Evolutionary conservation across 1,284 basidiomycete species (phyloP).

Genomic region (Cryptococcus amylolentus): DNA sequence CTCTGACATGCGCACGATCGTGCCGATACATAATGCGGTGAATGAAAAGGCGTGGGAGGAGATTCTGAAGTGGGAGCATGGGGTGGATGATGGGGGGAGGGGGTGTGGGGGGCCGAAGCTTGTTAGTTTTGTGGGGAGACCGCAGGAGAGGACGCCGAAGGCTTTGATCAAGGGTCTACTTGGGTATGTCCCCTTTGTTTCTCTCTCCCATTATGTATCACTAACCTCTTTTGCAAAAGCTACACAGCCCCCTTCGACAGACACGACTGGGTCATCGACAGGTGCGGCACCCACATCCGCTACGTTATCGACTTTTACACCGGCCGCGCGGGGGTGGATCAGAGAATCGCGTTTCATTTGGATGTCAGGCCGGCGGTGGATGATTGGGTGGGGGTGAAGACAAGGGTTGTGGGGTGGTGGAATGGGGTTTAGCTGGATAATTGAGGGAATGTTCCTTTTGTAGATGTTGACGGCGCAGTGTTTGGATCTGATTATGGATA

Average conservation of each 20-base stretch:
- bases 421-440: slow-evolving; percentile 4
- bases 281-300: slow-evolving; percentile 79
- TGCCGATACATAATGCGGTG: slow-evolving; percentile 98
- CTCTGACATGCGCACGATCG: slow-evolving; percentile 88
- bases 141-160: slow-evolving; percentile 62
- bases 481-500: too few species aligned
- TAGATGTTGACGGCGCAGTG: too few species aligned
- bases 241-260: slow-evolving; percentile 94
- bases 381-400: slow-evolving; percentile 79
- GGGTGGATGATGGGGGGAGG: slow-evolving; percentile 63
- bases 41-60: slow-evolving; percentile 95
- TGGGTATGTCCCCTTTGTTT: slow-evolving; percentile 61
- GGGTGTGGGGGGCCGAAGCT: slow-evolving; percentile 65
- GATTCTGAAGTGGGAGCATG: slow-evolving; percentile 83
- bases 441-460: too few species aligned
- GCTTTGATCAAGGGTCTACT: slow-evolving; percentile 77
- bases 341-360: slow-evolving; percentile 70
- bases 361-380: slow-evolving; percentile 93
- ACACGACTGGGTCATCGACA: slow-evolving; percentile 95
- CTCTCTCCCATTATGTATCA: not conserved
- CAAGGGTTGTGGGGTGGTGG: slow-evolving; percentile 54
- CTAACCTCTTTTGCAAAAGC: slow-evolving; percentile 49
- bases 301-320: slow-evolving; percentile 99
- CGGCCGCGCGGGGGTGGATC: slow-evolving; percentile 59
- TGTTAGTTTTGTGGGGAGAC: slow-evolving; percentile 51